These are phyloP conservation scores for Tuctoria greenei DNA, from an alignment of 176 grass and related monocot genomes.

Conservation along the genomic window DNA sequence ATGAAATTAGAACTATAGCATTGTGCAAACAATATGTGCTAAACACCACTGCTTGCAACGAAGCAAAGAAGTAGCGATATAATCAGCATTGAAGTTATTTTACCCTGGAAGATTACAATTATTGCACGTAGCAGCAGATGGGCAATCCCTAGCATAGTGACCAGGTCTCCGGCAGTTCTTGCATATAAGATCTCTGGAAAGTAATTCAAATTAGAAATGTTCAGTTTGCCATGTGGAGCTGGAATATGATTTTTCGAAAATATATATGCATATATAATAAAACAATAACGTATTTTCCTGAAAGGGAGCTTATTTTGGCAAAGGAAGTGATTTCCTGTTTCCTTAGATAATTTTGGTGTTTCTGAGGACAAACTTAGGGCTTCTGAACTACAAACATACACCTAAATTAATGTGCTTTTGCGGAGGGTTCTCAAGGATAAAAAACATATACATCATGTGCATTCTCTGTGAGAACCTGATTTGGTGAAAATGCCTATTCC, in stretches of 20 bases:
- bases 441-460: not conserved
- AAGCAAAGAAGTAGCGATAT: conserved; percentile 8
- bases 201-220: conserved; percentile 21
- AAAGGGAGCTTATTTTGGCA: conserved; percentile 1
- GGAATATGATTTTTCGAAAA: not conserved
- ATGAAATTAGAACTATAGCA: not conserved
- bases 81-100: conserved; percentile 12
- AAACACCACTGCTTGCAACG: not conserved
- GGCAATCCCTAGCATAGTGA: conserved; percentile 80
- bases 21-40: not conserved
- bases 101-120: conserved; percentile 90
- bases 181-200: conserved; percentile 69
- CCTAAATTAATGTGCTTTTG: not conserved
- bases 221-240: not conserved
- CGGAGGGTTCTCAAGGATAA: not conserved
- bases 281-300: not conserved
- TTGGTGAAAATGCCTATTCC: not conserved
- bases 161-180: conserved; percentile 89
- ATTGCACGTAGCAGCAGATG: conserved; percentile 71
- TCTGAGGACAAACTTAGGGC: not conserved
- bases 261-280: not conserved
- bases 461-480: not conserved
- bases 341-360: not conserved
- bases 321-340: conserved; percentile 5
- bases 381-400: not conserved